Evolutionary conservation across 2,329 filamentous ascomycete species (phyloP), one percentile per base, ranked within the genome.

Genomic region (Arachnomyces sp.): DNA sequence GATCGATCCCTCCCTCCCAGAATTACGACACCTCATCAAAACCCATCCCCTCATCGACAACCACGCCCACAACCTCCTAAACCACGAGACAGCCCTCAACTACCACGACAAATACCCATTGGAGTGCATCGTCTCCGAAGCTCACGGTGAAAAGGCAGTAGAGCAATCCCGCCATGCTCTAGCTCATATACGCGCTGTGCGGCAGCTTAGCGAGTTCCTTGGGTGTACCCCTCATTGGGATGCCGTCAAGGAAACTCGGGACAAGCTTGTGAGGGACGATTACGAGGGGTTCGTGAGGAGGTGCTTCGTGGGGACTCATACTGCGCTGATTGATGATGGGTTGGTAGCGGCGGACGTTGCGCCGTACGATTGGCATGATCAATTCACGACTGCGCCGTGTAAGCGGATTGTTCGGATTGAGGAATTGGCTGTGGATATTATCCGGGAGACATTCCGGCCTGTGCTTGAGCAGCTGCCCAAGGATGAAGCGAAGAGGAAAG

Each of bases 331-430:
- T n/a, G 86, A 92, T 49, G 85, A 92, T 59, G 81, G 84, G 0
- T 63, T 90, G 6, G 72, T 74, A 38, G 64, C 68, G 11, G 64
- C 66, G 2, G 70, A 73, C 6, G 72, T 77, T 2, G 73, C 83
- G 49, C 57, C 68, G 0, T 84, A 77, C 49, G 54, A 64, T 4
- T 83, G 78, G 74, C 81, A 87, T 55, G 72, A 82, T 55, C 64
- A 70, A 15, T 83, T 83, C 48, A 81, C 80, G 0, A 65, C 69
- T 14, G 76, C 75, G 39, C 66, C 72, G 6, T 83, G 77, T 50
- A 84, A 79, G 59, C 76, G 83, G 17, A 87, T 93, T 39, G 78
- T 90, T 13, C 75, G 85, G 7, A 84, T 93, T 47, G 86, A 93
- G 60, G 72, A 77, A 1, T 56, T 89, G 2, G 84, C 84, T 0